Base-by-base conservation (phyloP, 139 green algal species). In the Chlamydomonas sp. region DNA sequence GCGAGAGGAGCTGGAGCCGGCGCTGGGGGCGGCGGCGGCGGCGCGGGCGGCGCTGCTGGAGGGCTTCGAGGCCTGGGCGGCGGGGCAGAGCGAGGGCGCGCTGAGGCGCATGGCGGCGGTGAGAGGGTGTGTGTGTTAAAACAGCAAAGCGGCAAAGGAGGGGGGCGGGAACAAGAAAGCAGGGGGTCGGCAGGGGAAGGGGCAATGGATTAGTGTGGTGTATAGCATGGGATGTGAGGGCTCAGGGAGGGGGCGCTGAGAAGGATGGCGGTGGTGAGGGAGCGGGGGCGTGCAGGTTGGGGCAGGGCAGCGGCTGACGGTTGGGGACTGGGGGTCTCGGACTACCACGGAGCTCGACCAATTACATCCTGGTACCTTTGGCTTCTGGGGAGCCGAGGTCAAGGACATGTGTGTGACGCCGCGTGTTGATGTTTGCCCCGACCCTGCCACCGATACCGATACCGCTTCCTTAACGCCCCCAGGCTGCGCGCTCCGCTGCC, bases 21-120 rank as follows among this genome's bases (percentile, higher is more conserved):
- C 83, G 76, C 59, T 90, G 31, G 82, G 88, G 18, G 80, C 76
- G 18, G 83, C 90, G 63, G 92, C 90, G 6, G 89, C 93, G 63
- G 91, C 92, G 14, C 91, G 93, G 75, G 81, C 90, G 75, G 86
- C 74, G 31, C 91, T 97, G 31, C 86, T 97, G 49, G 86, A 91
- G 57, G 92, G 87, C n/a, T 96, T 97, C 75, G 86, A 96, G 57
- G 74, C 60, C 14, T 96, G 93, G 93, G 88, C 91, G 63, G 85
- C 77, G 2, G 69, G 16, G n/a, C 67, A 83, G 86, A 86, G 85
- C 60, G 84, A 91, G n/a, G 76, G 15, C 2, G 72, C 63, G 74
- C 87, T 88, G 7, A 89, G 64, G 71, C 63, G 64, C 15, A 86
- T 86, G 79, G 79, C 72, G 8, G 20, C 64, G 79, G 79, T 84